Evolutionary conservation across 1,139 yeast species (phyloP).

Genomic region (Hansenula sp.): DNA sequence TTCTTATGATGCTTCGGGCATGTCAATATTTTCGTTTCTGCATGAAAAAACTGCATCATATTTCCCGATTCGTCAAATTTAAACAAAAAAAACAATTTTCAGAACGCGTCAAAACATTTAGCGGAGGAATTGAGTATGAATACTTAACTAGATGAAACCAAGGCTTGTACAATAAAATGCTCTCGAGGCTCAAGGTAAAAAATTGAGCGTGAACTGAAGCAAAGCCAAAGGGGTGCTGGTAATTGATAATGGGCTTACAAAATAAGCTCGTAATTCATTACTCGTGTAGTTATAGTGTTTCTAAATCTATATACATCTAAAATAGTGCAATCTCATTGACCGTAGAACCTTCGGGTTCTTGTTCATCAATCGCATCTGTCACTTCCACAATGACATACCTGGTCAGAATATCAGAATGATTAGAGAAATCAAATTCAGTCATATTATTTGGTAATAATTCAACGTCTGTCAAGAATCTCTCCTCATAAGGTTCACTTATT

Average conservation of each 20-base stretch:
- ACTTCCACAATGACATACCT: conserved; percentile 48
- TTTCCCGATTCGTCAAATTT: neutral
- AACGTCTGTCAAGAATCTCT: conserved; percentile 30
- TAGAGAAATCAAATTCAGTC: conserved; percentile 36
- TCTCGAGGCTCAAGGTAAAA: too few relatives aligned
- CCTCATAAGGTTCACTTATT: conserved; percentile 43
- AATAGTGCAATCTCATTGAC: conserved; percentile 47
- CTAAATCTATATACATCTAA: neutral
- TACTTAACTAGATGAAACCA: too few relatives aligned
- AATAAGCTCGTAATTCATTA: too few relatives aligned
- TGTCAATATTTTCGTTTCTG: neutral
- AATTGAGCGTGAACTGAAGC: too few relatives aligned
- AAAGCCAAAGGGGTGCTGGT: too few relatives aligned
- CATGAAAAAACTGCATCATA: too few relatives aligned
- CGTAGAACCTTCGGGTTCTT: conserved; percentile 50
- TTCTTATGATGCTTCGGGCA: neutral
- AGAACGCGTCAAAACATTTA: too few relatives aligned
- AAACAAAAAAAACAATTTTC: neutral
- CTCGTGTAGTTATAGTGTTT: too few relatives aligned
- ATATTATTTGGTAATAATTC: conserved; percentile 43
- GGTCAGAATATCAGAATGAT: conserved; percentile 20
- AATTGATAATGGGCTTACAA: too few relatives aligned
- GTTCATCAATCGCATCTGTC: conserved; percentile 36
- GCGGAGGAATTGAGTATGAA: too few relatives aligned
- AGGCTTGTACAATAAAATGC: too few relatives aligned